phyloP scores from a whole-genome alignment of 192 early-diverging fungal genomes.

The Rhizophagus sp. region DNA sequence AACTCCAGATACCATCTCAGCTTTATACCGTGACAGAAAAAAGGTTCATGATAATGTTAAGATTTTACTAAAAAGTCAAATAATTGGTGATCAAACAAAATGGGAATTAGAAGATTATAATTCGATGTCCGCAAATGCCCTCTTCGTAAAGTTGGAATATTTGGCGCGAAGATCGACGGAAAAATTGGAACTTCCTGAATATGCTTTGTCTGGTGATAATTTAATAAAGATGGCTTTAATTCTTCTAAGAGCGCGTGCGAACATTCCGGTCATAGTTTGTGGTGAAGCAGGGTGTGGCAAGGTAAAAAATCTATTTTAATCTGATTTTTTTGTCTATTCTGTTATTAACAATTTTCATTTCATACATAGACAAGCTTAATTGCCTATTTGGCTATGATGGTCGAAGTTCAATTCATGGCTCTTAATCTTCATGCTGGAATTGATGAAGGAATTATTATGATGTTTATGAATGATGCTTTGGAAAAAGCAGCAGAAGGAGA shows the following conservation, averaged over 20 bases:
- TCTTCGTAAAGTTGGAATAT: constrained; percentile 3
- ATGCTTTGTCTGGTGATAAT: constrained; percentile 1
- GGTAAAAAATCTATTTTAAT: neutral
- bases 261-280: constrained; percentile 3
- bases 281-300: neutral
- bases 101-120: constrained; percentile 1
- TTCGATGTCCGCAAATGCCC: neutral
- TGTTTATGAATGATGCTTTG: neutral
- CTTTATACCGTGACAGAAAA: constrained; percentile 12
- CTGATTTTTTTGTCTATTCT: too few relatives aligned
- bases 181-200: neutral
- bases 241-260: neutral
- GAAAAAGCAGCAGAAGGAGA: neutral
- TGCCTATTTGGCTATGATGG: neutral
- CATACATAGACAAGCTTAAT: neutral
- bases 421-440: neutral
- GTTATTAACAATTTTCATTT: neutral
- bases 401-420: neutral
- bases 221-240: constrained; percentile 26
- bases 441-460: neutral
- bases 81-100: neutral
- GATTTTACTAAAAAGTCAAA: neutral
- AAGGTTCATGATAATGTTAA: neutral
- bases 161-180: constrained; percentile 18
- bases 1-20: neutral